Percentiles rank a stretch among this genome's conserved stretches.
Conservation (phyloP, 139 green algal species). For the Micractinium sp. region DNA sequence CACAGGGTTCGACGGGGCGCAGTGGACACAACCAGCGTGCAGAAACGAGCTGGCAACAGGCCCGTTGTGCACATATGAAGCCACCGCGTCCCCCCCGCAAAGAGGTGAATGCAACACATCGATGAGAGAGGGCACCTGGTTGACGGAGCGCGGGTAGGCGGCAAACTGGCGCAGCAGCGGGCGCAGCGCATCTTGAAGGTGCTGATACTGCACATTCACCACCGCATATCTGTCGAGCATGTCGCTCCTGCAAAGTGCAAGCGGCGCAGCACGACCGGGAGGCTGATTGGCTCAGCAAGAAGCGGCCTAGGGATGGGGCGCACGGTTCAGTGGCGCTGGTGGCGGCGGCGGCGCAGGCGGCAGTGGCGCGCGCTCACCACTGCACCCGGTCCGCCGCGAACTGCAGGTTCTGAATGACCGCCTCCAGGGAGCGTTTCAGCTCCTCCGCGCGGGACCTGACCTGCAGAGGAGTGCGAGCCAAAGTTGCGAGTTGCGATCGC, state of each 20-base stretch:
- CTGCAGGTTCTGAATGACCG: conserved; percentile 45
- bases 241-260: conserved; percentile 41
- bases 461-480: not conserved
- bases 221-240: conserved; percentile 55
- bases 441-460: conserved; percentile 44
- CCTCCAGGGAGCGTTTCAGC: conserved; percentile 40
- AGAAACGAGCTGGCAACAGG: too few relatives aligned
- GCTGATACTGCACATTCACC: conserved; percentile 59
- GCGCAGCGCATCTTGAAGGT: conserved; percentile 51
- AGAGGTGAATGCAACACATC: too few relatives aligned
- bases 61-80: too few relatives aligned
- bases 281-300: not conserved
- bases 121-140: conserved; percentile 35
- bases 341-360: not conserved
- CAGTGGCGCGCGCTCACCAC: conserved; percentile 26
- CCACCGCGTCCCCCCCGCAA: too few relatives aligned
- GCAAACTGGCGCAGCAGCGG: conserved; percentile 57
- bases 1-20: not conserved
- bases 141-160: conserved; percentile 50
- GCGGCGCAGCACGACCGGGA: not conserved
- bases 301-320: not conserved
- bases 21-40: not conserved
- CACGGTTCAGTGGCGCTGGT: not conserved
- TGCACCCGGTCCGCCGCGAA: conserved; percentile 42
- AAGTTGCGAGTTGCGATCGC: too few relatives aligned